Percentiles rank a stretch among this genome's conserved stretches.
Conservation (phyloP, 2,329 filamentous ascomycete species). For the Ceratocystis eucalypticola region DNA sequence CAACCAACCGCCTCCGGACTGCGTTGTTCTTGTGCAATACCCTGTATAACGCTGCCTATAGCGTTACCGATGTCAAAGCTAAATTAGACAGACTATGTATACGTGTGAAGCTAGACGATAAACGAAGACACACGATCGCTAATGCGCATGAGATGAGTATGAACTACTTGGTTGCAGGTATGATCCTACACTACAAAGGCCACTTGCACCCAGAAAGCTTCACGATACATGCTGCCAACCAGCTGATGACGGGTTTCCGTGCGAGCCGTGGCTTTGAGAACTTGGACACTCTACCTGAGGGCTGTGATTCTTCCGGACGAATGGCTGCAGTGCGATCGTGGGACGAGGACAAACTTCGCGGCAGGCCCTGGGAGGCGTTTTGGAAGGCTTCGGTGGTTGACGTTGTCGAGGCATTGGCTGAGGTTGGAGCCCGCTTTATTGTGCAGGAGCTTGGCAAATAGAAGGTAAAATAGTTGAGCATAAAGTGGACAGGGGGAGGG, state of each 20-base stretch:
- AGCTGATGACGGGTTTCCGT: slow-evolving; percentile 38
- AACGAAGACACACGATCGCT: slow-evolving; percentile 13
- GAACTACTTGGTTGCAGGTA: slow-evolving; percentile 25
- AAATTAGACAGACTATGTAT: slow-evolving; percentile 5
- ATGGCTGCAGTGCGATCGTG: slow-evolving; percentile 8
- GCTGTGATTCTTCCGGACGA: background rate
- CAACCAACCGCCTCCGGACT: slow-evolving; percentile 37
- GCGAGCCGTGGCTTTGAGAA: slow-evolving; percentile 9
- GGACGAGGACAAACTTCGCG: slow-evolving; percentile 27
- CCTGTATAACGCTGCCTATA: slow-evolving; percentile 36
- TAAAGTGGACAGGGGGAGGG: background rate
- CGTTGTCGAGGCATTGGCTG: slow-evolving; percentile 35
- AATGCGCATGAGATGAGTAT: slow-evolving; percentile 29
- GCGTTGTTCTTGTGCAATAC: slow-evolving; percentile 40
- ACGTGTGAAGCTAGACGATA: slow-evolving; percentile 21
- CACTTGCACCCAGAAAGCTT: slow-evolving; percentile 29
- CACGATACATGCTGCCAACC: slow-evolving; percentile 27
- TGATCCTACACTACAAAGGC: slow-evolving; percentile 25
- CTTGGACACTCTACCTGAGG: slow-evolving; percentile 1
- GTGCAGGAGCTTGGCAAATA: slow-evolving; percentile 28
- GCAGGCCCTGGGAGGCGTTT: slow-evolving; percentile 32
- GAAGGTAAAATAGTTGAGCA: background rate
- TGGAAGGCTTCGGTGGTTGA: slow-evolving; percentile 37
- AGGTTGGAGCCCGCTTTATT: slow-evolving; percentile 34
- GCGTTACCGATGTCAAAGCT: slow-evolving; percentile 22